phyloP scores from a whole-genome alignment of 169 alveolate genomes.

The Cryptosporidium sp. region DNA sequence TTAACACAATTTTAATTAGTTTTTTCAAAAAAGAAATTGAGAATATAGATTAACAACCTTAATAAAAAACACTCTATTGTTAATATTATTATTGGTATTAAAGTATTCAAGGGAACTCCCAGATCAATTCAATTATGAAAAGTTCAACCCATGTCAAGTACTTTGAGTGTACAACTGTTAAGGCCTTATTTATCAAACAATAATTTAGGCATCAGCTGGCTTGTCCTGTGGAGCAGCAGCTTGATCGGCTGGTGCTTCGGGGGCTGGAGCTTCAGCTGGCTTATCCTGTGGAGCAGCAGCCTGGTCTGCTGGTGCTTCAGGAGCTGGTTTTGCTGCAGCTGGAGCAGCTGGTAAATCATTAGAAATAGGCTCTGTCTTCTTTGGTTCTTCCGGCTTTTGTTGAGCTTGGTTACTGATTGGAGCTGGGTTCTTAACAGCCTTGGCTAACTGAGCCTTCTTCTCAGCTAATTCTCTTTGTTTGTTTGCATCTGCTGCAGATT shows the following conservation, averaged over 20 bases:
- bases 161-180: background rate
- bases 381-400: constrained; percentile 43
- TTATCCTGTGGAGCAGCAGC: constrained; percentile 12
- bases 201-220: constrained; percentile 16
- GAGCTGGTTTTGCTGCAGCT: background rate
- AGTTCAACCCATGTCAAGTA: background rate
- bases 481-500: constrained; percentile 53
- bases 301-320: background rate
- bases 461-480: constrained; percentile 72
- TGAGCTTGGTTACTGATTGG: constrained; percentile 26
- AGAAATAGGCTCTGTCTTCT: constrained; percentile 4
- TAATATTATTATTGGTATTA: background rate
- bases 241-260: background rate
- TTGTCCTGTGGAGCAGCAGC: background rate
- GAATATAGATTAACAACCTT: constrained; percentile 38
- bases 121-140: background rate
- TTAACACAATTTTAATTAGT: background rate
- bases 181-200: background rate
- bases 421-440: constrained; percentile 53
- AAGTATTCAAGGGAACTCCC: background rate
- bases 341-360: constrained; percentile 8
- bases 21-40: background rate
- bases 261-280: constrained; percentile 42
- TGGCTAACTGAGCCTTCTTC: constrained; percentile 62
- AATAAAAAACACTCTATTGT: constrained; percentile 22